Percentiles rank a stretch among this genome's conserved stretches.
These are phyloP conservation scores for Chrysoporthe deuterocubensis DNA, from an alignment of 2,329 filamentous ascomycete species.

Conservation along the genomic window DNA sequence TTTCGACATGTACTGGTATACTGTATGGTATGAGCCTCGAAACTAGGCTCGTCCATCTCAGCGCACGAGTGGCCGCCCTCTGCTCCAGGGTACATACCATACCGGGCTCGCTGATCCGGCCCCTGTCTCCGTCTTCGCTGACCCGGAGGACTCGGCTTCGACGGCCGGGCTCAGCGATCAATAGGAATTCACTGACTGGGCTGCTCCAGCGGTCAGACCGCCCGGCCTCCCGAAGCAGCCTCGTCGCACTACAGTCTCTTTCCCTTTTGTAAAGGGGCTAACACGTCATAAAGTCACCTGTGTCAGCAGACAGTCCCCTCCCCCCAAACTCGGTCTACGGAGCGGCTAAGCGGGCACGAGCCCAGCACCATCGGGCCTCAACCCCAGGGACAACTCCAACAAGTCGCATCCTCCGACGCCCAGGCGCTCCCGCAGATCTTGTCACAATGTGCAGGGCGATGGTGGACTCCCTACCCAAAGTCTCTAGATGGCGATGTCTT, in stretches of 20 bases:
- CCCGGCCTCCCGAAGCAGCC: background rate
- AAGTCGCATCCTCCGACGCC: no score
- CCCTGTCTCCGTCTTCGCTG: background rate
- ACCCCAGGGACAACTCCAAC: no score
- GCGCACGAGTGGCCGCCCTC: background rate
- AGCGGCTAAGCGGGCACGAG: background rate
- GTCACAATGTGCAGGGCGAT: no score
- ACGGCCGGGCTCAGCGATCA: slow-evolving; percentile 9
- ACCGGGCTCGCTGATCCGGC: background rate
- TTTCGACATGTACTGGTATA: background rate
- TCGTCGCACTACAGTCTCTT: background rate
- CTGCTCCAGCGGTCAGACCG: slow-evolving; percentile 10
- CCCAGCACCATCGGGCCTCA: no score
- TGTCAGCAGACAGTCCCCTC: background rate
- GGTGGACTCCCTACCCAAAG: no score
- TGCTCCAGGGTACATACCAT: no score
- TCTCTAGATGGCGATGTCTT: background rate
- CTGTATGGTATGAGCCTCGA: background rate
- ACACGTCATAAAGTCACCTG: slow-evolving; percentile 12
- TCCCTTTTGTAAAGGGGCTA: background rate
- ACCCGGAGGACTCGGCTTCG: background rate
- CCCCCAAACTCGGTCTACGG: background rate
- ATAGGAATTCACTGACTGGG: background rate
- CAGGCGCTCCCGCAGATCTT: no score
- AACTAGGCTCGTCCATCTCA: background rate